Base-by-base conservation (phyloP, 768 basidiomycete genomes). In the Omphalotus guepiniiformis region DNA sequence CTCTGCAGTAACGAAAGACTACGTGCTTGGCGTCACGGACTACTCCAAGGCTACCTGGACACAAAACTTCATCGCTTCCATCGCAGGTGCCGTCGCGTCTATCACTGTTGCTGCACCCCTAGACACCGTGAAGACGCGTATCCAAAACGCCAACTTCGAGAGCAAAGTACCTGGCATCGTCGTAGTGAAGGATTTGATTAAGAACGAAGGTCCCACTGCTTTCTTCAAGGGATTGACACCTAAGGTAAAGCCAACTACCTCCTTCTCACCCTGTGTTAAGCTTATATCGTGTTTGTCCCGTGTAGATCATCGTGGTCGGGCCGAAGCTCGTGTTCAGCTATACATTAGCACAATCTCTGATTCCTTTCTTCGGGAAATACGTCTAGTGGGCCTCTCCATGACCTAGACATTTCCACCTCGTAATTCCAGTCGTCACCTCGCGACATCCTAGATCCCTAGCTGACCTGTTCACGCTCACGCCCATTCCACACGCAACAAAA, bases 271-370 rank as follows among this genome's bases (percentile, higher is more conserved):
- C 68, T 71, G 54, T 63, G 66, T 36, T 65, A 28, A n/a, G 30
- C 28, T 42, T 9, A 22, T 16, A 4, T 22, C 18, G 30, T 47
- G n/a, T 36, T 26, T 15, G 19, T 30, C 34, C 32, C 41, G n/a
- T 38, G 12, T 56, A 94, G 91, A 88, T 95, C 57, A 76, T 97
- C 38, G 93, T 97, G 52, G 93, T 98, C 29, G 94, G 93, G 42
- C 95, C 95, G 32, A 97, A 98, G 71, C 82, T 98, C 28, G 92
- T 98, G 57, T 98, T 98, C 79, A 93, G 90, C 58, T 97, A 95
- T 73, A 98, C 95, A 40, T 79, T 97, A 3, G 95, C 95, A 9
- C 95, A 98, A 68, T 88, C 87, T 15, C 74, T 98, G 65, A 97
- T 98, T 72, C 94, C 94, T 38, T 71, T 85, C 58, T 96, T 94